Evolutionary conservation across 2,329 filamentous ascomycete species (phyloP).

Genomic region (Monilinia aucupariae): DNA sequence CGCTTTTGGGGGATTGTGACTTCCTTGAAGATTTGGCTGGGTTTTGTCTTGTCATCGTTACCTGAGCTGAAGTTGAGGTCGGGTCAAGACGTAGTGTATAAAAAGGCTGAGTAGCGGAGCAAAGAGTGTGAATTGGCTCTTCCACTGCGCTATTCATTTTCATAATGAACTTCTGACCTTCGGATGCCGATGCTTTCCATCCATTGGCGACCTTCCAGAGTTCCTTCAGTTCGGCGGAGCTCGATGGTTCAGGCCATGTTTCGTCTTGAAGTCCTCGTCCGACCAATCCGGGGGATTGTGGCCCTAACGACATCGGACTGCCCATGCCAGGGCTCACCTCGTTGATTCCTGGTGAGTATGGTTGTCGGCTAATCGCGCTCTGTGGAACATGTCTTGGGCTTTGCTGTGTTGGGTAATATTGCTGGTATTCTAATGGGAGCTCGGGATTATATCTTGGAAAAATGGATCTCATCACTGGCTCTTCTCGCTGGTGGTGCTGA

Average conservation of each 20-base stretch:
- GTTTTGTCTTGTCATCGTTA: slow-evolving; percentile 55
- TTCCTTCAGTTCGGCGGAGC: slow-evolving; percentile 55
- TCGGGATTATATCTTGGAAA: slow-evolving; percentile 70
- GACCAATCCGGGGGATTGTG: slow-evolving; percentile 27
- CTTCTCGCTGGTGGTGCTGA: slow-evolving; percentile 47
- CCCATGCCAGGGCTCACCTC: slow-evolving; percentile 31
- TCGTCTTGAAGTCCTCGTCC: slow-evolving; percentile 31
- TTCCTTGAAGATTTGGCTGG: slow-evolving; percentile 46
- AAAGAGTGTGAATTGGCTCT: slow-evolving; percentile 61
- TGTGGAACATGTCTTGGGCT: slow-evolving; percentile 59
- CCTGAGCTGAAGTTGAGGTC: slow-evolving; percentile 56
- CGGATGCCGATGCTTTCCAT: slow-evolving; percentile 56
- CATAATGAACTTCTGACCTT: slow-evolving; percentile 56
- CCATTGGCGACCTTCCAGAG: slow-evolving; percentile 68
- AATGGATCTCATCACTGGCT: slow-evolving; percentile 58
- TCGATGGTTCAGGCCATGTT: slow-evolving; percentile 30
- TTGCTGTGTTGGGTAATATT: slow-evolving; percentile 63
- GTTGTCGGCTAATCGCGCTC: slow-evolving; percentile 59
- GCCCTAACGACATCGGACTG: slow-evolving; percentile 28
- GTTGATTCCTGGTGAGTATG: slow-evolving; percentile 44
- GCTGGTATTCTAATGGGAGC: slow-evolving; percentile 59
- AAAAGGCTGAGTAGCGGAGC: slow-evolving; percentile 57
- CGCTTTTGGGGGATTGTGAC: slow-evolving; percentile 24
- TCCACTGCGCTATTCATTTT: slow-evolving; percentile 51
- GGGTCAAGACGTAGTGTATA: slow-evolving; percentile 62